A percentile compares a stretch with the other conserved stretches of the same genome.
Conservation (phyloP, 2,329 filamentous ascomycete species). For the Coniosporium uncinatum region DNA sequence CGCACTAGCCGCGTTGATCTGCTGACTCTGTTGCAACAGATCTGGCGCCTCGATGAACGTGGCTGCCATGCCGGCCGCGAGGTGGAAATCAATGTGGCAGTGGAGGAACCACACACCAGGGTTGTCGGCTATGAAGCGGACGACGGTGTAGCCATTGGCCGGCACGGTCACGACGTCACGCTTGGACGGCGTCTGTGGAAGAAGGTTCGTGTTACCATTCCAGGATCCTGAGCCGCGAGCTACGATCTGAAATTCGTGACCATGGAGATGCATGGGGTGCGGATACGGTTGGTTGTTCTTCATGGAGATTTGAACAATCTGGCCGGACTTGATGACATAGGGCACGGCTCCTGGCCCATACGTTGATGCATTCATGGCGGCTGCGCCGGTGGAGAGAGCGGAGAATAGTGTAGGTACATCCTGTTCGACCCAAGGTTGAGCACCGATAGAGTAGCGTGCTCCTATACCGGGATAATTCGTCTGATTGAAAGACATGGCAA, state of each 20-base stretch:
- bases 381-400: conserved; percentile 54
- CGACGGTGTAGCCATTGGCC: conserved; percentile 47
- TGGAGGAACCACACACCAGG: conserved; percentile 27
- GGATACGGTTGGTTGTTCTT: conserved; percentile 70
- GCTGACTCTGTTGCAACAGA: conserved; percentile 53
- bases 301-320: conserved; percentile 69
- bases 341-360: conserved; percentile 48
- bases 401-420: conserved; percentile 81
- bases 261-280: conserved; percentile 74
- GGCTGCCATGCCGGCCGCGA: conserved; percentile 42
- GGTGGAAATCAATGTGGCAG: conserved; percentile 31
- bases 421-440: conserved; percentile 67
- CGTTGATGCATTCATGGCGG: conserved; percentile 31
- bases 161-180: conserved; percentile 49
- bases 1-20: conserved; percentile 56
- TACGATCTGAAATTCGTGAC: conserved; percentile 64
- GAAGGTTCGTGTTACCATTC: conserved; percentile 21
- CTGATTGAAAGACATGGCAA: conserved; percentile 2
- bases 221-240: conserved; percentile 23
- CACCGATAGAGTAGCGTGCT: conserved; percentile 43
- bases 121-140: conserved; percentile 50
- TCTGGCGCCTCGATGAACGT: conserved; percentile 45
- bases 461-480: conserved; percentile 12
- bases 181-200: conserved; percentile 36
- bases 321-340: conserved; percentile 60